Percentiles rank a stretch among this genome's conserved stretches.
phyloP scores from a whole-genome alignment of 176 grass and related monocot genomes.

The Puccinellia tenuiflora region DNA sequence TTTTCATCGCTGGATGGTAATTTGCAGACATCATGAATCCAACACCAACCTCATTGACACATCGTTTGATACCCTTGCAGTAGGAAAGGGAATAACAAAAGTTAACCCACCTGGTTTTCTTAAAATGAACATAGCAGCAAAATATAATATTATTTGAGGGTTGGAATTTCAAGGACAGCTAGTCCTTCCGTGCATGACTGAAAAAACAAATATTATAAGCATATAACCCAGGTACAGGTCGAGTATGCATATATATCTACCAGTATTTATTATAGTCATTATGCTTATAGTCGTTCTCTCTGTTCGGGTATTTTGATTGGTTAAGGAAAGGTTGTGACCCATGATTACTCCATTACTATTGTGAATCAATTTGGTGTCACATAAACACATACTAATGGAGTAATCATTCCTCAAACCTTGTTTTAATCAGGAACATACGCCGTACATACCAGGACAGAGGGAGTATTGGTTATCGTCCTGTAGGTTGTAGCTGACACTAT shows the following conservation, averaged over 20 bases:
- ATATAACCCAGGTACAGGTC: neutral
- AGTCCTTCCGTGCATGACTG: neutral
- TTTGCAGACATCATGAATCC: constrained; percentile 99
- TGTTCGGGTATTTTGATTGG: neutral
- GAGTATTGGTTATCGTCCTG: neutral
- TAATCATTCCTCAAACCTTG: neutral
- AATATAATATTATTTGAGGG: constrained; percentile 4
- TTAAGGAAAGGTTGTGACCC: neutral
- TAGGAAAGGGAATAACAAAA: neutral
- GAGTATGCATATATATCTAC: neutral
- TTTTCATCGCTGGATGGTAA: constrained; percentile 97
- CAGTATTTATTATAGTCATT: neutral
- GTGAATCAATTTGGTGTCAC: neutral
- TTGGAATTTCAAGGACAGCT: neutral
- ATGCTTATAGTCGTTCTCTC: neutral
- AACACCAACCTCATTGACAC: constrained; percentile 75
- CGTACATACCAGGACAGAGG: neutral
- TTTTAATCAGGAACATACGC: neutral
- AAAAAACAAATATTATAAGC: neutral
- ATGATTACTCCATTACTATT: neutral
- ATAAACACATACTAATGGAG: neutral
- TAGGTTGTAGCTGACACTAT: neutral
- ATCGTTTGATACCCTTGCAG: constrained; percentile 68
- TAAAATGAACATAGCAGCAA: neutral
- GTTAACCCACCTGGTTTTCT: neutral